Percentiles rank a stretch among this genome's conserved stretches.
phyloP scores from a whole-genome alignment of 768 basidiomycete species.

The Mycena filopes region DNA sequence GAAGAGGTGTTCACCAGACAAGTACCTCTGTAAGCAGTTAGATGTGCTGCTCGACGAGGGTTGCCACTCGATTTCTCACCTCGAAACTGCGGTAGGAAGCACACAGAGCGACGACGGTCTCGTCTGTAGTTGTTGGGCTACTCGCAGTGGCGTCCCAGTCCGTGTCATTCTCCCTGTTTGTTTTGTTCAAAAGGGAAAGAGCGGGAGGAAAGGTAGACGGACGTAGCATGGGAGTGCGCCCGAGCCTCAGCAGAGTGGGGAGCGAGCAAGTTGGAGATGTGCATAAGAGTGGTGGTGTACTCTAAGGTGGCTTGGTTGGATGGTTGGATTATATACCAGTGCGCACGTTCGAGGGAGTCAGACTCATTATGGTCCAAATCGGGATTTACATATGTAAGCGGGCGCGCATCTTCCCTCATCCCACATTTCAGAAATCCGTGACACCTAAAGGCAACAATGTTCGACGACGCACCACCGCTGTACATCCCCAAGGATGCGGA shows the following conservation, averaged over 20 bases:
- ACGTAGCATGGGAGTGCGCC: constrained; percentile 78
- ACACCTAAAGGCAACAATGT: too few species aligned
- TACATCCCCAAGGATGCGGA: constrained; percentile 55
- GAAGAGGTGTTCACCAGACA: constrained; percentile 76
- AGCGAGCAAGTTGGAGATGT: constrained; percentile 78
- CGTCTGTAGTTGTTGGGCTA: constrained; percentile 70
- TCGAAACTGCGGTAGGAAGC: constrained; percentile 86
- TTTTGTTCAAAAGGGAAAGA: background rate
- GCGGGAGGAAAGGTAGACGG: constrained; percentile 39
- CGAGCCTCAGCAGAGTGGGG: constrained; percentile 80
- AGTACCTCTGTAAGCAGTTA: constrained; percentile 48
- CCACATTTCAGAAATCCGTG: too few species aligned
- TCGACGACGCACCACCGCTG: constrained; percentile 46
- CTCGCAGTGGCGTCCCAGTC: constrained; percentile 80
- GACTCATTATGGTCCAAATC: too few species aligned
- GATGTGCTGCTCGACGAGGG: background rate
- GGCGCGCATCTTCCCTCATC: too few species aligned
- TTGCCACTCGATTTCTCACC: constrained; percentile 7
- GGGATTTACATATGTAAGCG: too few species aligned
- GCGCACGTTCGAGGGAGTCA: too few species aligned
- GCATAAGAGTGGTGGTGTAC: constrained; percentile 26
- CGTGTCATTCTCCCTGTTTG: constrained; percentile 69
- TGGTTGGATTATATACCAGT: constrained; percentile 20
- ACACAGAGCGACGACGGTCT: constrained; percentile 78
- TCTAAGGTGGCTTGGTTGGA: constrained; percentile 22